Percentiles rank a stretch among this genome's conserved stretches.
Conservation (phyloP, 1,284 basidiomycete species). For the Ganoderma lingzhi region DNA sequence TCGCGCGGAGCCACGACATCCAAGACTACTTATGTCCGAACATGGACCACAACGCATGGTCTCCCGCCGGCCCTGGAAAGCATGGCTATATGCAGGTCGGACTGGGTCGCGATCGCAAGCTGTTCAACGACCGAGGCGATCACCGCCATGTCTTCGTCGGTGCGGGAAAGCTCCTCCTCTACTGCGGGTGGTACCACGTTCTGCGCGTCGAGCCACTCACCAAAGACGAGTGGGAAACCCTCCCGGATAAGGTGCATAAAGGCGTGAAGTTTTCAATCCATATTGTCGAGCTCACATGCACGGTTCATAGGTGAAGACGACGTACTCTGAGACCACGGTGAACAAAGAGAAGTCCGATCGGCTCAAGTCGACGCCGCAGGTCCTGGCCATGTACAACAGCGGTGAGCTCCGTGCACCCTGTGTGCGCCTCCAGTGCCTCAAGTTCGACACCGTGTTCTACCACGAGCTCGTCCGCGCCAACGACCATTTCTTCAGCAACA, state of each 20-base stretch:
- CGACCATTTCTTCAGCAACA: slow-evolving; percentile 25
- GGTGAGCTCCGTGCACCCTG: slow-evolving; percentile 54
- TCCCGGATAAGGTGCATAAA: slow-evolving; percentile 30
- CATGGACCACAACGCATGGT: slow-evolving; percentile 38
- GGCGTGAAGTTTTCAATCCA: neutral
- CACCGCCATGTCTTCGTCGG: slow-evolving; percentile 35
- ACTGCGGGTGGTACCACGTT: slow-evolving; percentile 34
- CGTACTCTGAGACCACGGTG: slow-evolving; percentile 32
- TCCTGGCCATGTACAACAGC: slow-evolving; percentile 48
- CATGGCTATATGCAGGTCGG: slow-evolving; percentile 38
- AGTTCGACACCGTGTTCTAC: slow-evolving; percentile 53
- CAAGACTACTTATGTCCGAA: slow-evolving; percentile 34
- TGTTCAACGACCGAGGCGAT: slow-evolving; percentile 31
- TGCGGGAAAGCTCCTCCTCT: slow-evolving; percentile 28
- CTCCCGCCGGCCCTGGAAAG: slow-evolving; percentile 32
- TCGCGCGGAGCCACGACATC: slow-evolving; percentile 30
- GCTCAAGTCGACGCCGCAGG: slow-evolving; percentile 40
- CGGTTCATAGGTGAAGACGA: slow-evolving; percentile 25
- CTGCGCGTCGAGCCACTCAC: slow-evolving; percentile 31
- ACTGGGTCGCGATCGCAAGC: slow-evolving; percentile 30
- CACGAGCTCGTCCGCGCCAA: slow-evolving; percentile 45
- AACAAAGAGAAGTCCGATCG: slow-evolving; percentile 48
- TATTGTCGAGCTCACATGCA: neutral
- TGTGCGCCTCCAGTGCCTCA: slow-evolving; percentile 52
- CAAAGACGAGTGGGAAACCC: slow-evolving; percentile 33